Base-by-base conservation (phyloP, 2,329 filamentous ascomycete genomes). In the Metarhizium brunneum region DNA sequence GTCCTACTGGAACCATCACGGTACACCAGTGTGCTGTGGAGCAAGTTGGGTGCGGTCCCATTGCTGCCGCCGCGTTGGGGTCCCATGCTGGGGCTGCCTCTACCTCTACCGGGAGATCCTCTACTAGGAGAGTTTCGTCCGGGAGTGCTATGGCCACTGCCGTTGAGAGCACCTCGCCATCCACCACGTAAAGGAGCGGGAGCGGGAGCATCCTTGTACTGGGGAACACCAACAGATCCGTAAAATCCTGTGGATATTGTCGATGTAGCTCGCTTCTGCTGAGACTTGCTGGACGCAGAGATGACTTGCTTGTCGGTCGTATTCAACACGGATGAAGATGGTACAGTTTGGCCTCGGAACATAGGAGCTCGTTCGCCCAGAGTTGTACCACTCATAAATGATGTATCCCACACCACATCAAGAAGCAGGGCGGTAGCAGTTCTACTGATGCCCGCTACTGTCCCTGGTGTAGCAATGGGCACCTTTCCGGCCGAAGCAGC, bases 381-480 rank as follows among this genome's bases (percentile, higher is more conserved):
- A 0, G 89, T 94, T 2, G 92, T 96, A 59, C 94, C 94, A 66
- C 91, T 95, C 92, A 99, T 97, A 71, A 99, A 99, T 0, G 90
- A 88, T 13, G 84, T 83, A 68, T 99, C 95, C 72, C 96, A 99
- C 7, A 99, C 86, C 56, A 97, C 83, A 68, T 99, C 94, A 42
- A 99, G 78, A 56, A 96, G 79, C 50, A 89, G 82, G 30, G 86
- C 87, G 55, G 89, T 88, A 20, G 91, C 81, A 35, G 92, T 96
- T 55, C 90, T 87, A 58, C 91, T 96, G 67, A 96, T 87, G 40
- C 94, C 94, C 56, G 95, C 87, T n/a, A 99, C 90, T 1, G 94
- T 97, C 64, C 95, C 94, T 54, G 87, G 84, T 54, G 88, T 88
- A 40, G 88, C 92, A 64, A 99, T 95, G 1, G 94, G 94, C 1